phyloP scores from a whole-genome alignment of 495 filamentous ascomycete species.

The Podospora sp. region DNA sequence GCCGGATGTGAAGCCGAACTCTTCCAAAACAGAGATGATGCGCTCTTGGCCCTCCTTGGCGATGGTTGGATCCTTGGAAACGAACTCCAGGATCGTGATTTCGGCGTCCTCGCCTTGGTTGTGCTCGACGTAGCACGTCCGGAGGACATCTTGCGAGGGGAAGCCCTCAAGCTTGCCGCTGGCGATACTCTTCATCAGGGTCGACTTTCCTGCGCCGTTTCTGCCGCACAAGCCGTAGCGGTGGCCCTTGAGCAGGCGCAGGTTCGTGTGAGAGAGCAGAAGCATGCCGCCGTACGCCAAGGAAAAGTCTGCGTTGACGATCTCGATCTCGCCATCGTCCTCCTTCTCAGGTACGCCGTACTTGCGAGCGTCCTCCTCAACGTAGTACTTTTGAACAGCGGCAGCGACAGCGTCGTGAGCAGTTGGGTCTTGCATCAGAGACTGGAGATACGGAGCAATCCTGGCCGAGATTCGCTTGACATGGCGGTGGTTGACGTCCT shows the following conservation, averaged over 20 bases:
- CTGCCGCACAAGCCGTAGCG: slow-evolving; percentile 95
- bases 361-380: slow-evolving; percentile 82
- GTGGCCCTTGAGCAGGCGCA: slow-evolving; percentile 91
- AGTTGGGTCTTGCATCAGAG: slow-evolving; percentile 60
- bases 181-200: slow-evolving; percentile 95
- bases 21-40: slow-evolving; percentile 78
- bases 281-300: slow-evolving; percentile 98
- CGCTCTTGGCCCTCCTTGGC: slow-evolving; percentile 72
- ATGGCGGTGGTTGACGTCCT: slow-evolving; percentile 84
- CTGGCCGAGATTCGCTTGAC: slow-evolving; percentile 67
- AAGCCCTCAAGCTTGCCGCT: slow-evolving; percentile 96
- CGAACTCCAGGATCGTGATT: slow-evolving; percentile 90
- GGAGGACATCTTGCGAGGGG: slow-evolving; percentile 83
- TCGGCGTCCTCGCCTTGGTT: slow-evolving; percentile 97
- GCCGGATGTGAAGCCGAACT: slow-evolving; percentile 91
- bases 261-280: slow-evolving; percentile 92
- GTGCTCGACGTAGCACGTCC: slow-evolving; percentile 98
- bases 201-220: slow-evolving; percentile 98
- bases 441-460: slow-evolving; percentile 72
- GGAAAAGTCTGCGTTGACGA: slow-evolving; percentile 98
- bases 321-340: slow-evolving; percentile 82
- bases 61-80: slow-evolving; percentile 80
- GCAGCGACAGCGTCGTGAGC: slow-evolving; percentile 63
- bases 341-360: slow-evolving; percentile 82
- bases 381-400: slow-evolving; percentile 68